Evolutionary conservation across 2,329 filamentous ascomycete species (phyloP).

Genomic region (Talaromyces sp.): DNA sequence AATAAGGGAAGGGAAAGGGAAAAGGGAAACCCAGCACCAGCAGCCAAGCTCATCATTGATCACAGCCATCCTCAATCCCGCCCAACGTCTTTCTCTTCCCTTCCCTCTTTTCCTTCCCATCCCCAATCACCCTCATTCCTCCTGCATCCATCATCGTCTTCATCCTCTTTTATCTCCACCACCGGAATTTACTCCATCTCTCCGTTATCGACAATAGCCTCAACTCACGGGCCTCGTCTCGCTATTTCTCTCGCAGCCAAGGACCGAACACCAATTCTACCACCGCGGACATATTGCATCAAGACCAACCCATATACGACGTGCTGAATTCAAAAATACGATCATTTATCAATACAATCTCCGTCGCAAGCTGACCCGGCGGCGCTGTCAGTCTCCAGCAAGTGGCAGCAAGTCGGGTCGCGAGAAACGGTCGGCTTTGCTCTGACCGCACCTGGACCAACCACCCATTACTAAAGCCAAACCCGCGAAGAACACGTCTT

Average conservation of each 20-base stretch:
- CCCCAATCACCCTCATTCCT: conserved; percentile 18
- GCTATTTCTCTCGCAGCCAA: neutral
- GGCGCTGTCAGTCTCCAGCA: conserved; percentile 1
- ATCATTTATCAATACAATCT: neutral
- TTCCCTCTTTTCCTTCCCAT: conserved; percentile 5
- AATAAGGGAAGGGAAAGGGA: conserved; percentile 15
- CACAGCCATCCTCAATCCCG: conserved; percentile 9
- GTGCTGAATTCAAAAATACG: neutral
- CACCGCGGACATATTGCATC: neutral
- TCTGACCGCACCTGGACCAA: conserved; percentile 4
- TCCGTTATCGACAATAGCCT: conserved; percentile 4
- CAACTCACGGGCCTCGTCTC: neutral
- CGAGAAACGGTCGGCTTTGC: conserved; percentile 14
- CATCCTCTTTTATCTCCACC: conserved; percentile 12
- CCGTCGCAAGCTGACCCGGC: conserved; percentile 7
- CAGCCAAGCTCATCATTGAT: conserved; percentile 15
- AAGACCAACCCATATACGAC: neutral
- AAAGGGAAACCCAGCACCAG: conserved; percentile 15
- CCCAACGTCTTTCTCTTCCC: conserved; percentile 16
- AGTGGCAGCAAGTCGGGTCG: conserved; percentile 12
- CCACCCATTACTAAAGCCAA: conserved; percentile 6
- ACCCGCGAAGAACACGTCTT: neutral
- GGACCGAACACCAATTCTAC: neutral
- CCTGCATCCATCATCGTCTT: conserved; percentile 17
- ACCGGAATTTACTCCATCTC: conserved; percentile 16